Percentiles rank a stretch among this genome's conserved stretches.
These are phyloP conservation scores for Plasmodium knowlesi DNA, from an alignment of 169 alveolate genomes.

Conservation along the genomic window DNA sequence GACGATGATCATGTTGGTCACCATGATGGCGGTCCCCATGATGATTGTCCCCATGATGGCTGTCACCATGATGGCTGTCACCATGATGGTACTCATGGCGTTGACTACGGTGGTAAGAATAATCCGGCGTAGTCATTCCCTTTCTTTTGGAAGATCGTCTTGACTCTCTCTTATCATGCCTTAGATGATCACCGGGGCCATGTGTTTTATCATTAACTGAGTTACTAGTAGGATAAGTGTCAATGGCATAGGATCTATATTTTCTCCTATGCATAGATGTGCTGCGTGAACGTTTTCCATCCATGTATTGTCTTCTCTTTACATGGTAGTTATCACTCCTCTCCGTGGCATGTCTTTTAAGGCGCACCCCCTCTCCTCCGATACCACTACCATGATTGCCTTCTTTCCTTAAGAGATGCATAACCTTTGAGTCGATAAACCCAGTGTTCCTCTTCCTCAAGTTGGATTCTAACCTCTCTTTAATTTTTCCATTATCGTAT, in stretches of 20 bases:
- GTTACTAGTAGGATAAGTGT: not conserved
- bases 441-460: slow-evolving; percentile 1
- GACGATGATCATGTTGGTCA: not conserved
- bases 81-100: not conserved
- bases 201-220: not conserved
- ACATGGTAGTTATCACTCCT: not conserved
- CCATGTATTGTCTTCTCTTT: not conserved
- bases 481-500: slow-evolving; percentile 13
- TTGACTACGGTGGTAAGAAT: not conserved
- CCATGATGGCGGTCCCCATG: not conserved
- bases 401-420: not conserved
- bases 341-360: not conserved
- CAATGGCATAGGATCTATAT: not conserved
- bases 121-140: not conserved
- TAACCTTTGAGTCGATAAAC: slow-evolving; percentile 26
- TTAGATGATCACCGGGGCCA: not conserved
- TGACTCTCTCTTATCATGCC: not conserved
- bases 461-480: slow-evolving; percentile 11
- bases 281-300: not conserved
- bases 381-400: not conserved
- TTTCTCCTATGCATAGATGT: not conserved
- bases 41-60: not conserved
- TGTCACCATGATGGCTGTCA: not conserved
- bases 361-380: not conserved
- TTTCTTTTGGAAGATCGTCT: slow-evolving; percentile 1